Evolutionary conservation across 352 stramenopile species (phyloP), one percentile per base, ranked within the genome.

Genomic region (Globisporangium cederbergense): DNA sequence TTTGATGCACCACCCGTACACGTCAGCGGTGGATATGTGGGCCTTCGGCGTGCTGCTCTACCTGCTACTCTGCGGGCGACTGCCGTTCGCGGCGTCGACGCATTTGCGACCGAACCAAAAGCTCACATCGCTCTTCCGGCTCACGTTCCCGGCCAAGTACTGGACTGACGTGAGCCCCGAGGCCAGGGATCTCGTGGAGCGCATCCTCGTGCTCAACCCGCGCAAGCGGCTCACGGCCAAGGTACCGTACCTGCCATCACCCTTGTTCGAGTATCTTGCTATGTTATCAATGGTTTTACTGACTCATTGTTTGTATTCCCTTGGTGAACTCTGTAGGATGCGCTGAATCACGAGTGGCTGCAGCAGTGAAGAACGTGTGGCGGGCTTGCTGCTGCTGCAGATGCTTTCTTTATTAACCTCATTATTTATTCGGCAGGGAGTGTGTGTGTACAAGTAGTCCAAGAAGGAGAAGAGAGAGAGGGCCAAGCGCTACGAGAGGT

Each of bases 21-120:
- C 81, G 14, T 89, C 96, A 34, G 83, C 91, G 0, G 96, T 99
- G 9, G 97, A 99, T 75, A 97, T 97, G 66, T 99, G 97, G 97
- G 96, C 96, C 6, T 90, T 99, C 13, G 97, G 97, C 13, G 86
- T 99, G 8, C 96, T 99, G 68, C 84, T 98, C 5, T 99, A 98
- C 71, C 81, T 99, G 46, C 80, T 99, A 50, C 81, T 99, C 18
- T 98, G 96, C 67, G 97, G 97, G 36, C 98, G 96, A 74, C 77
- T 92, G 5, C 83, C 83, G 22, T 92, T 92, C 61, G 68, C 78
- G 32, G 82, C 78, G 4, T 82, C 76, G 46, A 89, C 75, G 0
- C 71, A 88, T 32, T 60, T 92, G 36, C 79, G 75, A 56, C 76
- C 78, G 10, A 78, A 80, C 53, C 81, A 92, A 57, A 86, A 78